Evolutionary conservation across 352 stramenopile species (phyloP).

Genomic region (Stramenopiles sp.): DNA sequence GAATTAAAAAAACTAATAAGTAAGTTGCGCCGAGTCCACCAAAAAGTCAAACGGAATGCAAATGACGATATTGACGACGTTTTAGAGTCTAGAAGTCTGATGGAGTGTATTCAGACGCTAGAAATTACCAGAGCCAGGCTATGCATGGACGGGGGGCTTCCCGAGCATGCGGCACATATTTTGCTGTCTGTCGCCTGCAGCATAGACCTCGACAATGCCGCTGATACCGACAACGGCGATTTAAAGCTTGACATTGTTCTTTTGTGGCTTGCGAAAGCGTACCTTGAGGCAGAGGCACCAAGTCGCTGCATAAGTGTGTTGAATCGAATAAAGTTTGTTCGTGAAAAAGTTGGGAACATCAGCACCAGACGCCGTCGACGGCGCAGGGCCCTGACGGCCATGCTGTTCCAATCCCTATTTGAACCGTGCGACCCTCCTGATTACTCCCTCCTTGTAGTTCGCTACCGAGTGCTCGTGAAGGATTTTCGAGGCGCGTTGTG

Average conservation of each 20-base stretch:
- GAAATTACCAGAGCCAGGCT: neutral
- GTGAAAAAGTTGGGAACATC: too few relatives aligned
- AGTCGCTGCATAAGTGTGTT: neutral
- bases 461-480: too few relatives aligned
- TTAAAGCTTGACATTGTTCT: neutral
- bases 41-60: neutral
- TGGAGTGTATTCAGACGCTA: neutral
- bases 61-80: neutral
- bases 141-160: neutral
- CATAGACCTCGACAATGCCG: neutral
- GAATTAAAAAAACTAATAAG: conserved; percentile 2
- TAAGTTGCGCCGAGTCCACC: neutral
- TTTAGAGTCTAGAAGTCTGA: neutral
- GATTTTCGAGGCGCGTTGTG: too few relatives aligned
- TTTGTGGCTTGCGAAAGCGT: conserved; percentile 3
- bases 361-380: too few relatives aligned
- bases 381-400: too few relatives aligned
- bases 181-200: neutral
- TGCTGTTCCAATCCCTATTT: too few relatives aligned
- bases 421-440: neutral
- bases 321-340: neutral
- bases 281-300: neutral
- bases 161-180: neutral
- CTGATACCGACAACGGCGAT: neutral
- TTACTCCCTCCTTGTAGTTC: neutral